Base-by-base conservation (phyloP, 306 rosid species). In the Vigna mungo region DNA sequence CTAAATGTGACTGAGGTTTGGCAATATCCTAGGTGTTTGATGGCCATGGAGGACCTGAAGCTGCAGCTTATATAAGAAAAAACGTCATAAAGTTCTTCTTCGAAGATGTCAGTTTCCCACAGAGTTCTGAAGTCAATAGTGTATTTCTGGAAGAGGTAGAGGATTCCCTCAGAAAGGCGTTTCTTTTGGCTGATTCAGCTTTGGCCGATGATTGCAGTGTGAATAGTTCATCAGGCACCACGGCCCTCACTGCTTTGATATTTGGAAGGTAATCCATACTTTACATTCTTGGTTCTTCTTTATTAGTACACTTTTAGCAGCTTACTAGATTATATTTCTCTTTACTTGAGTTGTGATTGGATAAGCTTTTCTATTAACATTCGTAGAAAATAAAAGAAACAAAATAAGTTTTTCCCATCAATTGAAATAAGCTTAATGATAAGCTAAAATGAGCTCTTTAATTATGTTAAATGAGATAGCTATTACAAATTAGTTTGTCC, bases 31-130 rank as follows among this genome's bases (percentile, higher is more conserved):
- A 95, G 98, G 95, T 96, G 46, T 96, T 96, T 84, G 99, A 96
- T 81, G 99, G 99, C 20, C 99, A 96, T 80, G 99, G 99, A 86
- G 99, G 99, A 83, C 94, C 97, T n/a, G 97, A 96, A 86, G 99
- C 99, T 20, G 96, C 99, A 17, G 90, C 98, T 76, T 96, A 84
- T 80, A 83, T 91, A 17, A 85, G 83, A 70, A 89, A 89, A 83
- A 88, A 96, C 83, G 91, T 90, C 2, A 83, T 87, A 64, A 88
- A 90, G 68, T 84, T 92, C 84, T 74, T 96, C 76, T 92, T 96
- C 37, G 96, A 92, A 71, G 97, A 89, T 76, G 91, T 77, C 61
- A 74, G 48, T 69, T 89, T 96, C 84, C 99, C 98, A 60, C 91
- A 62, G 41, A 84, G 88, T 67, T 80, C 88, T 52, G 94, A 88